These are phyloP conservation scores for Brettanomyces nanus DNA, from an alignment of 805 yeast species.

Conservation along the genomic window DNA sequence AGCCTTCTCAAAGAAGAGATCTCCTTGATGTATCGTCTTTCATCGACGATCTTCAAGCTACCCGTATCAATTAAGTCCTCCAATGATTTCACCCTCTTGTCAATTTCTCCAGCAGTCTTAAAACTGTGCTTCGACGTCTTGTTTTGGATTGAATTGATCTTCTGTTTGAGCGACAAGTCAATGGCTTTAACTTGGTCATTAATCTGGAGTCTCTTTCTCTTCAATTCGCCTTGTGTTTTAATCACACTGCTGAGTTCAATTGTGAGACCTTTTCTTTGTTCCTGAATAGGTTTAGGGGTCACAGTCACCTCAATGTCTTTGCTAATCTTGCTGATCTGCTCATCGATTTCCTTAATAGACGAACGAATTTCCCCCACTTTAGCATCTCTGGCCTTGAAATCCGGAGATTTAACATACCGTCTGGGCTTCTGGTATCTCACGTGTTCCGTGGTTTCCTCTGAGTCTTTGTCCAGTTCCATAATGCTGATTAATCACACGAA, in stretches of 20 bases:
- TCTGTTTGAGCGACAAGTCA: constrained; percentile 67
- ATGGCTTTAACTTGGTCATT: constrained; percentile 62
- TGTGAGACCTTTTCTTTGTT: constrained; percentile 40
- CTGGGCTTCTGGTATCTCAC: constrained; percentile 25
- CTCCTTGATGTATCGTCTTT: constrained; percentile 78
- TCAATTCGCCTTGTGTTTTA: constrained; percentile 29
- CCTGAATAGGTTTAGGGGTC: constrained; percentile 43
- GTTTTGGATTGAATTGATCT: constrained; percentile 64
- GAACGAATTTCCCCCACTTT: constrained; percentile 45
- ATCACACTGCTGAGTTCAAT: constrained; percentile 36
- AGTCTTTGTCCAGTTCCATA: not conserved
- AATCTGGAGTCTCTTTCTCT: constrained; percentile 25
- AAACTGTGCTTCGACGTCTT: constrained; percentile 63
- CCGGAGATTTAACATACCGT: constrained; percentile 68
- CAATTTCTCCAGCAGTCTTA: constrained; percentile 62
- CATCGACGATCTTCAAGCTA: constrained; percentile 78
- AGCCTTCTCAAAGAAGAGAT: constrained; percentile 75
- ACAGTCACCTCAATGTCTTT: constrained; percentile 48
- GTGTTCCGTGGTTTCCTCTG: constrained; percentile 8
- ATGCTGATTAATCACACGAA: not conserved
- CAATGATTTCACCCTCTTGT: constrained; percentile 51
- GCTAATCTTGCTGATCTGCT: constrained; percentile 41
- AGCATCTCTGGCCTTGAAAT: constrained; percentile 54
- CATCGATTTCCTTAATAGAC: constrained; percentile 57
- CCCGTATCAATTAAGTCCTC: constrained; percentile 77